Evolutionary conservation across 2,329 filamentous ascomycete genomes (phyloP).

Genomic region (Alternaria alternata): DNA sequence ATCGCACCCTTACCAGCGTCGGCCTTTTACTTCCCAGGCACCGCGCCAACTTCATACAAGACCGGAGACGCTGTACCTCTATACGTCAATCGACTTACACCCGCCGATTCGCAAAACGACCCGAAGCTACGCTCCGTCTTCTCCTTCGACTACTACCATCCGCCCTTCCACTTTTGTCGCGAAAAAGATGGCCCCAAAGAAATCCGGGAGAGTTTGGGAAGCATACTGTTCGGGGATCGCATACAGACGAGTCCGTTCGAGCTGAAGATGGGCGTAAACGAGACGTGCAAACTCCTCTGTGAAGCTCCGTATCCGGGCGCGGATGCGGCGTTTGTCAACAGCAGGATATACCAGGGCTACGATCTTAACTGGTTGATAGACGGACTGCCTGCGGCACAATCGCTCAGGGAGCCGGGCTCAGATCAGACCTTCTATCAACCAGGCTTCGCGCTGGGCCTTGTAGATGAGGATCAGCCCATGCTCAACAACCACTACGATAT

Average conservation of each 20-base stretch:
- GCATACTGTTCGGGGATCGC: constrained; percentile 95
- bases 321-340: constrained; percentile 81
- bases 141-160: constrained; percentile 95
- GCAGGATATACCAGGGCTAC: constrained; percentile 82
- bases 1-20: constrained; percentile 50
- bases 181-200: constrained; percentile 79
- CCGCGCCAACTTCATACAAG: constrained; percentile 92
- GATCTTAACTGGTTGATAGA: constrained; percentile 97
- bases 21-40: constrained; percentile 95
- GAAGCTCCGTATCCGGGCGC: constrained; percentile 70
- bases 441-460: constrained; percentile 80
- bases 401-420: constrained; percentile 78
- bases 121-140: constrained; percentile 89
- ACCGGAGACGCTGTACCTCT: constrained; percentile 81
- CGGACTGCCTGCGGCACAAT: constrained; percentile 87
- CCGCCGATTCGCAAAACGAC: constrained; percentile 78
- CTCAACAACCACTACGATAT: constrained; percentile 98
- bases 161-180: constrained; percentile 85
- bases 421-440: constrained; percentile 86
- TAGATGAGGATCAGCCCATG: constrained; percentile 63
- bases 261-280: constrained; percentile 83
- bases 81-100: constrained; percentile 91
- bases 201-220: constrained; percentile 88
- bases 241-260: constrained; percentile 97
- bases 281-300: constrained; percentile 86